phyloP scores from a whole-genome alignment of 768 basidiomycete species.

The Tricholomella constricta region DNA sequence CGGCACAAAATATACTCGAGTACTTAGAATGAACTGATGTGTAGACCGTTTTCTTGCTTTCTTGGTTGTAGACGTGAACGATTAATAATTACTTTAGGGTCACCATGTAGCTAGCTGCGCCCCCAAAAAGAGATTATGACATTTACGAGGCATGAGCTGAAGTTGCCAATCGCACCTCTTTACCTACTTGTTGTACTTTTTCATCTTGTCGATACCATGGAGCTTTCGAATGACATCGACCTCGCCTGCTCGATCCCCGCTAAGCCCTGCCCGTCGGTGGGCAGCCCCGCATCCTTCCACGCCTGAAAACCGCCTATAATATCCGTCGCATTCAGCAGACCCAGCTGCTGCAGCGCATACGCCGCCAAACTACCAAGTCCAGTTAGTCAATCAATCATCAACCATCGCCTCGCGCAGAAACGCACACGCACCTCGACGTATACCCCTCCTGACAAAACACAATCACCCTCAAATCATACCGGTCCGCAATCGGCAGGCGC shows the following conservation, averaged over 20 bases:
- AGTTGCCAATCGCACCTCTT: no score
- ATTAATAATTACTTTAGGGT: not conserved
- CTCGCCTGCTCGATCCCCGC: no score
- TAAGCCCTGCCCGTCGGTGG: conserved; percentile 39
- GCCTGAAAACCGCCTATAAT: conserved; percentile 73
- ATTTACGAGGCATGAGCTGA: no score
- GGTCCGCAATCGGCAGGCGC: conserved; percentile 65
- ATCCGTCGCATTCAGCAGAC: conserved; percentile 75
- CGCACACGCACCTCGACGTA: conserved; percentile 51
- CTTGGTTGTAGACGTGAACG: not conserved
- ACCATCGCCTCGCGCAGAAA: not conserved
- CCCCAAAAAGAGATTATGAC: not conserved
- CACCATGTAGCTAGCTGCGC: not conserved
- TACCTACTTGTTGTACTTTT: no score
- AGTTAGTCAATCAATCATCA: not conserved
- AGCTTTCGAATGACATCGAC: no score
- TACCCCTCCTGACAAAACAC: conserved; percentile 77
- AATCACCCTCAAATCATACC: conserved; percentile 75
- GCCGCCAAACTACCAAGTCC: conserved; percentile 60
- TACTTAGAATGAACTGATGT: not conserved
- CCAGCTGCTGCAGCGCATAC: conserved; percentile 65
- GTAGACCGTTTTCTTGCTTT: not conserved
- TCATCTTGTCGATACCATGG: no score
- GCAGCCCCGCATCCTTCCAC: conserved; percentile 70
- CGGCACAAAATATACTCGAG: not conserved